Percentiles rank a stretch among this genome's conserved stretches.
Evolutionary conservation across 768 basidiomycete species (phyloP).

Genomic region (Candolleomyces eurysporus): DNA sequence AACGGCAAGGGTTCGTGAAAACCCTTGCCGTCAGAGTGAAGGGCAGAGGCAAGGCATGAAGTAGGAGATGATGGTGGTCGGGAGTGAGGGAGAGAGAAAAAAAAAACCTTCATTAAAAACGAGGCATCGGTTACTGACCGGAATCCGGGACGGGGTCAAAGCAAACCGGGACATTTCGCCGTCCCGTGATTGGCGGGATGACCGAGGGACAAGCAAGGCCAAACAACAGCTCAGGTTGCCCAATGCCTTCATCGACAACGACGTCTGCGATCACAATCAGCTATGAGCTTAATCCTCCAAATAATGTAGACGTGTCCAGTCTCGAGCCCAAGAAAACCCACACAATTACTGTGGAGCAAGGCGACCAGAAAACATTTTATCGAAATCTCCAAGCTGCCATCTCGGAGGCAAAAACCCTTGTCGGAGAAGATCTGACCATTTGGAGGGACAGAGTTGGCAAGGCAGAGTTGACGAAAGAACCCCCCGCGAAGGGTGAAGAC

Average conservation of each 20-base stretch:
- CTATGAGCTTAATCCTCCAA: slow-evolving; percentile 44
- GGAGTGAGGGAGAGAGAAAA: slow-evolving; percentile 13
- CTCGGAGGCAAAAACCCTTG: slow-evolving; percentile 45
- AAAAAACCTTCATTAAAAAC: slow-evolving; percentile 4
- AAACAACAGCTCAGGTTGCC: slow-evolving; percentile 16
- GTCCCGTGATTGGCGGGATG: background rate
- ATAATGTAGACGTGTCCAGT: slow-evolving; percentile 17
- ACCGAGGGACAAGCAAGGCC: slow-evolving; percentile 14
- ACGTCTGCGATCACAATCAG: slow-evolving; percentile 29
- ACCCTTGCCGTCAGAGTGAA: slow-evolving; percentile 48
- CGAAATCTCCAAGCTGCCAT: slow-evolving; percentile 46
- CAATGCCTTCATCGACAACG: slow-evolving; percentile 20
- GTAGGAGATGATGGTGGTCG: background rate
- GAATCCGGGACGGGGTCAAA: background rate
- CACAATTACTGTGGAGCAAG: slow-evolving; percentile 14
- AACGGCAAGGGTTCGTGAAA: slow-evolving; percentile 34
- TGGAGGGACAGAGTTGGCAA: slow-evolving; percentile 77
- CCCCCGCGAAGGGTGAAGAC: slow-evolving; percentile 42
- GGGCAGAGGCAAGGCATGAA: background rate
- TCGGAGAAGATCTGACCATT: slow-evolving; percentile 68
- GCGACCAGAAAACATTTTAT: slow-evolving; percentile 45
- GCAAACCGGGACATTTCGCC: background rate
- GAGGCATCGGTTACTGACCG: background rate
- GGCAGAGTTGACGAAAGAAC: slow-evolving; percentile 60
- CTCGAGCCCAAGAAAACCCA: slow-evolving; percentile 19